A percentile compares a stretch with the other conserved stretches of the same genome.
Conservation (phyloP, 1,284 basidiomycete species). For the Fomes fomentarius region DNA sequence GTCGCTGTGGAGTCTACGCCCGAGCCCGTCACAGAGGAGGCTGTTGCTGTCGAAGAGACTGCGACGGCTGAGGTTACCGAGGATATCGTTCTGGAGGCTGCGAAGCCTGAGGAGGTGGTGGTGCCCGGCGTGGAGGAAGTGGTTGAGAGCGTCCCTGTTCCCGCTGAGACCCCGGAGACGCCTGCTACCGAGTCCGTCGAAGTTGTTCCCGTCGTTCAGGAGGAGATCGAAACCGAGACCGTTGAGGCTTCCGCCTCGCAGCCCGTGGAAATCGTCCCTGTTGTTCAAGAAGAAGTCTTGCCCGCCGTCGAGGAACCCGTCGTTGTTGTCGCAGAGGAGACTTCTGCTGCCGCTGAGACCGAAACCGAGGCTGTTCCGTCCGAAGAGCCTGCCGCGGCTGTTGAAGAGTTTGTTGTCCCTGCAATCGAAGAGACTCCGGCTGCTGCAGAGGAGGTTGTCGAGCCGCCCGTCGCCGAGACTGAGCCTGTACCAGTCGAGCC, state of each 20-base stretch:
- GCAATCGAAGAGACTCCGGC: background rate
- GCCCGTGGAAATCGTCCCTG: slow-evolving; percentile 1
- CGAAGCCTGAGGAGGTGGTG: slow-evolving; percentile 1
- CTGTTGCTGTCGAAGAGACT: slow-evolving; percentile 1
- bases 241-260: background rate
- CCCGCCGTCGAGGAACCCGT: background rate
- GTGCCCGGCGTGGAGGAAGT: background rate
- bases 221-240: background rate
- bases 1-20: background rate
- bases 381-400: background rate
- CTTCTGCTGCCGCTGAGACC: background rate
- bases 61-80: background rate
- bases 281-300: background rate
- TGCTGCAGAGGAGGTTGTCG: slow-evolving; percentile 4
- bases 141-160: background rate
- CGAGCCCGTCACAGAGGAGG: background rate
- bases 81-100: background rate
- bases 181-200: background rate
- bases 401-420: background rate
- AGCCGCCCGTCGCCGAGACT: too few relatives aligned
- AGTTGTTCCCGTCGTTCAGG: background rate
- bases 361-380: background rate
- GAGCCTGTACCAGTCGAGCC: background rate
- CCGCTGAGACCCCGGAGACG: background rate
- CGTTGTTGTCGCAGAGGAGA: background rate